Evolutionary conservation across 2,329 filamentous ascomycete species (phyloP), one percentile per base, ranked within the genome.

Genomic region (Phaeosphaeriaceae sp.): DNA sequence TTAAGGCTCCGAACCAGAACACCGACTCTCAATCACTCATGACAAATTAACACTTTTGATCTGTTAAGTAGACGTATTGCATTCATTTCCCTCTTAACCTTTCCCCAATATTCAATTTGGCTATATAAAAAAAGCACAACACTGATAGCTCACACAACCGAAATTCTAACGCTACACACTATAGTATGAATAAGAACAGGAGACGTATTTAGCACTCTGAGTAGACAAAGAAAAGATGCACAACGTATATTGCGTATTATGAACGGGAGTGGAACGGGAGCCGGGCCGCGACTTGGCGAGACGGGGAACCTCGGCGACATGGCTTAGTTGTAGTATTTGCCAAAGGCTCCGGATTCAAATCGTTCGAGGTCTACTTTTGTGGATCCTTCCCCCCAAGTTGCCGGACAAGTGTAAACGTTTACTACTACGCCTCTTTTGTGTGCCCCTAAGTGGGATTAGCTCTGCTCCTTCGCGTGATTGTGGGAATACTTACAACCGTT

Each of bases 361-460:
- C n/a, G n/a, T n/a, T n/a, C n/a, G n/a, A n/a, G n/a, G n/a, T n/a
- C n/a, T n/a, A n/a, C n/a, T n/a, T n/a, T n/a, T n/a, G n/a, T n/a
- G n/a, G n/a, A n/a, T n/a, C n/a, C n/a, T n/a, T n/a, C n/a, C n/a
- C n/a, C n/a, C n/a, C n/a, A n/a, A n/a, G n/a, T 2, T 8, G 34
- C 2, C 16, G 56, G 58, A 15, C 47, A 52, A 1, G 51, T 58
- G 23, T 63, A 67, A 1, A 71, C 61, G 3, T 43, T 33, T 7
- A 71, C 68, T 2, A 70, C 48, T 1, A 72, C 61, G 8, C 68
- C 68, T 16, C 68, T 45, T 39, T 56, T 46, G 20, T 63, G 39
- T 0, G 3, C 23, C 2, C 67, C 67, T 71, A 9, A 13, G 23
- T 2, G 37, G 4, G 3, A 23, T 6, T 30, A 60, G 38, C 33